Conservation (phyloP, 1,284 basidiomycete species). For the Trichosporon sp. region DNA sequence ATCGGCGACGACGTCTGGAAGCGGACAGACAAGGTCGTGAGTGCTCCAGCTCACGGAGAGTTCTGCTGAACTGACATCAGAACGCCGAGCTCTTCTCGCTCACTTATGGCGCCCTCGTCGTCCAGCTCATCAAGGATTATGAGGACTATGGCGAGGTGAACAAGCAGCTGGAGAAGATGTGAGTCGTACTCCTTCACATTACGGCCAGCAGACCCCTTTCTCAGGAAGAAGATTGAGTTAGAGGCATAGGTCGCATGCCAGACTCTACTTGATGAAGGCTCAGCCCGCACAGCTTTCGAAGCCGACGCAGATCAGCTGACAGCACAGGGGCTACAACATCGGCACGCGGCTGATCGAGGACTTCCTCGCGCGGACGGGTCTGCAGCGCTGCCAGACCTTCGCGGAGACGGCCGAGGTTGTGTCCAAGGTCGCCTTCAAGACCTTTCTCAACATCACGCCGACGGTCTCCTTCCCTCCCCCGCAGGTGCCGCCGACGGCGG, state of each 20-base stretch:
- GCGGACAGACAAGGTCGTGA: slow-evolving; percentile 84
- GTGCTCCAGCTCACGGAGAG: slow-evolving; percentile 42
- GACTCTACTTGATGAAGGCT: too few relatives aligned
- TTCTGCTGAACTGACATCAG: neutral
- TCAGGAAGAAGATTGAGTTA: too few relatives aligned
- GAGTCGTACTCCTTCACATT: slow-evolving; percentile 30
- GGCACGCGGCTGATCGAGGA: slow-evolving; percentile 96
- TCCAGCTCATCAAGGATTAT: slow-evolving; percentile 98
- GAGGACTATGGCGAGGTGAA: slow-evolving; percentile 89
- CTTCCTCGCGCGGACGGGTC: slow-evolving; percentile 85
- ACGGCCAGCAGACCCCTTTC: too few relatives aligned
- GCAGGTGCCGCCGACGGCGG: slow-evolving; percentile 53
- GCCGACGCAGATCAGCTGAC: neutral
- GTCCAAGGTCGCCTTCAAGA: slow-evolving; percentile 98
- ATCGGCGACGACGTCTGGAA: slow-evolving; percentile 84
- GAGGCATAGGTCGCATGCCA: too few relatives aligned
- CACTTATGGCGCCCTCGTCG: slow-evolving; percentile 96
- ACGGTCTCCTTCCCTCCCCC: slow-evolving; percentile 68
- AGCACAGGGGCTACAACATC: slow-evolving; percentile 96
- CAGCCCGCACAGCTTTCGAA: too few relatives aligned
- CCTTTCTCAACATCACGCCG: slow-evolving; percentile 93
- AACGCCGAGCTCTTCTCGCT: slow-evolving; percentile 96
- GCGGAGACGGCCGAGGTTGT: slow-evolving; percentile 91
- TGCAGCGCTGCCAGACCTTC: slow-evolving; percentile 87
- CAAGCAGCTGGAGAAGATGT: slow-evolving; percentile 68